These are phyloP conservation scores for Posidonia oceanica DNA, from an alignment of 116 monocot species.

Conservation along the genomic window DNA sequence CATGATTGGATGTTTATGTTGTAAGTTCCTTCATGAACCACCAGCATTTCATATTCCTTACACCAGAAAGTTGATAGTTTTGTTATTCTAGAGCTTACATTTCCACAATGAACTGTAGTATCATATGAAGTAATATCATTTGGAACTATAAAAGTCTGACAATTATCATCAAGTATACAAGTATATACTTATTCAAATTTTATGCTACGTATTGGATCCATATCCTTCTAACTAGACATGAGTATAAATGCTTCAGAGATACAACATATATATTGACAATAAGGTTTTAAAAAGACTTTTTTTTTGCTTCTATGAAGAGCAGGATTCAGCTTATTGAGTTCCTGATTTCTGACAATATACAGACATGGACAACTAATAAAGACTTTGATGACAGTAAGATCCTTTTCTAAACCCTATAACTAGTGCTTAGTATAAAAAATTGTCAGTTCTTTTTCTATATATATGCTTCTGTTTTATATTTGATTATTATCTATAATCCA, in stretches of 20 bases:
- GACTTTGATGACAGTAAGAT: conserved; percentile 52
- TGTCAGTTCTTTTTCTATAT: no score
- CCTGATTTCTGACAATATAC: conserved; percentile 59
- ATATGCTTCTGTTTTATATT: no score
- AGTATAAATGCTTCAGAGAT: background rate
- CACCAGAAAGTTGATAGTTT: no score
- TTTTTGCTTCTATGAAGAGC: conserved; percentile 8
- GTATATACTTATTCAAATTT: no score
- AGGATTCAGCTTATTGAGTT: conserved; percentile 90
- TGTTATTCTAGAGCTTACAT: no score
- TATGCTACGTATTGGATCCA: no score
- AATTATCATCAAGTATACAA: no score
- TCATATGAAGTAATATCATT: background rate
- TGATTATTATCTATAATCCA: no score
- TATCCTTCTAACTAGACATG: background rate
- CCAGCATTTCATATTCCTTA: background rate
- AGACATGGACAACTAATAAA: conserved; percentile 37
- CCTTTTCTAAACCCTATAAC: background rate
- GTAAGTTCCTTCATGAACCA: conserved; percentile 35
- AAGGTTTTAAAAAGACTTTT: conserved; percentile 16
- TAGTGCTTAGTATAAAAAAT: no score
- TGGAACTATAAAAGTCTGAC: no score
- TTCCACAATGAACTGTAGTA: background rate
- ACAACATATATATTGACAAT: background rate
- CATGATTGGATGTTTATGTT: conserved; percentile 83